These are phyloP conservation scores for Mycena maculata DNA, from an alignment of 768 basidiomycete species.

Conservation along the genomic window DNA sequence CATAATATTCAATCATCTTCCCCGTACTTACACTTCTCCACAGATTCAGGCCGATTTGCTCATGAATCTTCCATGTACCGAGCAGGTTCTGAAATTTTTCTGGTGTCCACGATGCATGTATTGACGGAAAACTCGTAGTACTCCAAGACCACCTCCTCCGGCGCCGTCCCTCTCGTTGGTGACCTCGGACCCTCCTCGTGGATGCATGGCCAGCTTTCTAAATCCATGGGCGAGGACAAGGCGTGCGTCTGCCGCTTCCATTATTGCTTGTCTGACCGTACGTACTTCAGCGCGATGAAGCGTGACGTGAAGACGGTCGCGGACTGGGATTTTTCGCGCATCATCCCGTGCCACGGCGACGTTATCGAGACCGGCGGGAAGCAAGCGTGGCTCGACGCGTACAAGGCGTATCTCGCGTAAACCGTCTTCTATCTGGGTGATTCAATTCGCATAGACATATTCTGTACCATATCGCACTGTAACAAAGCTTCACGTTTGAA, in stretches of 20 bases:
- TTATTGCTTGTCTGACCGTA: not conserved
- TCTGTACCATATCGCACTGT: too few relatives aligned
- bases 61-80: conserved; percentile 81
- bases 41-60: conserved; percentile 82
- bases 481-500: too few relatives aligned
- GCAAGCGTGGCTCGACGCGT: conserved; percentile 49
- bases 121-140: conserved; percentile 44
- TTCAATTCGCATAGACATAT: too few relatives aligned
- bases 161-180: conserved; percentile 40
- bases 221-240: conserved; percentile 49
- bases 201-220: conserved; percentile 47
- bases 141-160: conserved; percentile 49
- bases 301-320: conserved; percentile 74
- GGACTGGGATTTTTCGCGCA: conserved; percentile 78
- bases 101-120: not conserved
- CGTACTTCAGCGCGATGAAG: conserved; percentile 60
- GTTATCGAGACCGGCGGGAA: conserved; percentile 63
- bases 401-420: conserved; percentile 17
- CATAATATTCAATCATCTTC: not conserved
- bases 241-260: conserved; percentile 44
- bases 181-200: conserved; percentile 49
- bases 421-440: too few relatives aligned
- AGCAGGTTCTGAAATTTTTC: conserved; percentile 73
- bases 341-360: conserved; percentile 79
- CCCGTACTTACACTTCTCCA: too few relatives aligned